Percentiles rank a stretch among this genome's conserved stretches.
These are phyloP conservation scores for Nelumbo lutea DNA, from an alignment of 164 flowering plant species.

Conservation along the genomic window DNA sequence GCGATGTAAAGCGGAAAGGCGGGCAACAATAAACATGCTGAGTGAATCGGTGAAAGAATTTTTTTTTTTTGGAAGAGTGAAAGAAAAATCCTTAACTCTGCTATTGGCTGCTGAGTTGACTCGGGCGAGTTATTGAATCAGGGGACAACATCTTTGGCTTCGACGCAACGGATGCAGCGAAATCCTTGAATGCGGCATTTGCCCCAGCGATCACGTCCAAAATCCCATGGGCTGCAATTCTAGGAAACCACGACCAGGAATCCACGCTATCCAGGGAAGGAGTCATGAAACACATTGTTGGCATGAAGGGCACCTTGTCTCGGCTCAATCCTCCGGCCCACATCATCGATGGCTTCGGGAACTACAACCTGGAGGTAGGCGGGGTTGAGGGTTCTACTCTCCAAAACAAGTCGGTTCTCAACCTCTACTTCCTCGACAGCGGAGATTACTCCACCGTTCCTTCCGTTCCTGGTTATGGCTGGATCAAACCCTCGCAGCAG, in stretches of 20 bases:
- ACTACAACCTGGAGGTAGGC: conserved; percentile 74
- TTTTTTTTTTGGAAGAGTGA: neutral
- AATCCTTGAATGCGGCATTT: conserved; percentile 74
- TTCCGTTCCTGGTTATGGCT: conserved; percentile 72
- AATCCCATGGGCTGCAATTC: conserved; percentile 91
- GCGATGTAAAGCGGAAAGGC: too few relatives aligned
- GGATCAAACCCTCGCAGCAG: conserved; percentile 95
- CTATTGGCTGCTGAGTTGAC: neutral
- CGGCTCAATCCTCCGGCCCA: conserved; percentile 47
- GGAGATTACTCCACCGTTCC: conserved; percentile 91
- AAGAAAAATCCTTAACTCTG: too few relatives aligned
- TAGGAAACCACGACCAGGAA: conserved; percentile 97
- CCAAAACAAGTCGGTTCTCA: conserved; percentile 72
- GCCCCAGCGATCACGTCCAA: conserved; percentile 58
- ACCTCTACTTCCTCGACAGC: conserved; percentile 86
- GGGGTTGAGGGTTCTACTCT: conserved; percentile 60
- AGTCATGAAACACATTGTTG: conserved; percentile 74
- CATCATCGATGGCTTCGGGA: conserved; percentile 83
- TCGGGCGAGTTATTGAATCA: conserved; percentile 14
- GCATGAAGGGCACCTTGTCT: conserved; percentile 60
- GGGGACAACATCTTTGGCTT: conserved; percentile 80
- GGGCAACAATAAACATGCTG: too few relatives aligned
- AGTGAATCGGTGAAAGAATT: neutral
- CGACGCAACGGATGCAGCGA: conserved; percentile 56
- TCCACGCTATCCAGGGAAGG: conserved; percentile 65